Evolutionary conservation across 768 basidiomycete genomes (phyloP).

Genomic region (Boletus rubroflammeus): DNA sequence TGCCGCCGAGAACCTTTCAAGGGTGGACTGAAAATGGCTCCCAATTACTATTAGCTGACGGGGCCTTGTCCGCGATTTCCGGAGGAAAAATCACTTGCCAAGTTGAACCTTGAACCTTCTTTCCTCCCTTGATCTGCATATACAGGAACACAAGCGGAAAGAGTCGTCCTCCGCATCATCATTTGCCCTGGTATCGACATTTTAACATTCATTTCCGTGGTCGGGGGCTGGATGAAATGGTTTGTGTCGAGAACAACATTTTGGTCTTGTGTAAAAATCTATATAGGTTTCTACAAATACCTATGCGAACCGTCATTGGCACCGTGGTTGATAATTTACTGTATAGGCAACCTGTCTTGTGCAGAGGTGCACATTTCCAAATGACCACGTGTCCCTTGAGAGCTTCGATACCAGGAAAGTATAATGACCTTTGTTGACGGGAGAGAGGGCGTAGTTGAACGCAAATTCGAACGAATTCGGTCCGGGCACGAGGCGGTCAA

Average conservation of each 20-base stretch:
- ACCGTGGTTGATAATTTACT: background rate
- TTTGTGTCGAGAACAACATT: background rate
- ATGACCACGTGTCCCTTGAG: background rate
- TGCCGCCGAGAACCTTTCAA: background rate
- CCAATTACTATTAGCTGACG: no score
- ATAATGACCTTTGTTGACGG: background rate
- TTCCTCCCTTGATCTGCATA: background rate
- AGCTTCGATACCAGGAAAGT: background rate
- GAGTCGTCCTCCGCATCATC: background rate
- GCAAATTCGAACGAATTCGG: background rate
- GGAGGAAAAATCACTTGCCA: background rate
- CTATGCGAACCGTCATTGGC: background rate
- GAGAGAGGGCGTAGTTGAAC: background rate
- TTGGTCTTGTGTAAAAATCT: background rate
- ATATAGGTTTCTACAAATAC: background rate
- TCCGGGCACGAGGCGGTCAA: slow-evolving; percentile 10
- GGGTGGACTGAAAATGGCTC: background rate
- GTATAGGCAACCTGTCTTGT: background rate
- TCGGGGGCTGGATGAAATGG: background rate
- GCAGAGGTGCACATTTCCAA: background rate
- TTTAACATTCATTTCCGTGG: slow-evolving; percentile 3
- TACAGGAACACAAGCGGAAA: no score
- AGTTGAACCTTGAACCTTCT: background rate
- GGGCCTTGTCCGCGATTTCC: background rate
- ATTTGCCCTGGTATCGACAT: background rate